Evolutionary conservation across 202 grass and related monocot genomes (phyloP).

Genomic region (Musa balbisiana): DNA sequence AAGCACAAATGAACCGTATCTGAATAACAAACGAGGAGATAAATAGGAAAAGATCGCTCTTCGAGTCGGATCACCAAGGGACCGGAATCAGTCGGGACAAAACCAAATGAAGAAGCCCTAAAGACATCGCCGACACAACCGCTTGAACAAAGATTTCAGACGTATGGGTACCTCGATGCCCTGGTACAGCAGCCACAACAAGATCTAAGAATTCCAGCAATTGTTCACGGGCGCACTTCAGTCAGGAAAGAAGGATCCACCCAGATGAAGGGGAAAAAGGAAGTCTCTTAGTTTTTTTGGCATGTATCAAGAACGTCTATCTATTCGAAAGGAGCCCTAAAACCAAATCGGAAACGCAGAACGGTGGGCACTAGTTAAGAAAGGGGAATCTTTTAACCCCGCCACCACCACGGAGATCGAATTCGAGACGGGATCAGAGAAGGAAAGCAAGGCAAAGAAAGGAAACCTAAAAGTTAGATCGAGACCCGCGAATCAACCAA

Average conservation of each 20-base stretch:
- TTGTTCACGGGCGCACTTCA: neutral
- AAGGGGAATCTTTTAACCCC: neutral
- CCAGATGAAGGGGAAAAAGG: neutral
- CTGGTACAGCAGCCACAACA: neutral
- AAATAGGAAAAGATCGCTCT: neutral
- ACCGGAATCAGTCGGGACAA: neutral
- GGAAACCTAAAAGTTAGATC: conserved; percentile 1
- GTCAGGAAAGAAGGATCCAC: neutral
- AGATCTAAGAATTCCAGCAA: neutral
- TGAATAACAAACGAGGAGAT: neutral
- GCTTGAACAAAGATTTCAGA: neutral
- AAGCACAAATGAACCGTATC: neutral
- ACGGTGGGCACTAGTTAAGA: neutral
- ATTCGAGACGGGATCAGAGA: neutral
- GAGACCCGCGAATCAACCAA: neutral
- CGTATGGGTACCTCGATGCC: neutral
- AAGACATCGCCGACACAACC: neutral
- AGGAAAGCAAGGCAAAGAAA: neutral
- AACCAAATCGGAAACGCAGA: neutral
- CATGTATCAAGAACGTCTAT: neutral
- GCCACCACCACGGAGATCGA: neutral
- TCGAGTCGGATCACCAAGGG: neutral
- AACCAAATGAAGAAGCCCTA: neutral
- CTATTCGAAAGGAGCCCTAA: too few species aligned
- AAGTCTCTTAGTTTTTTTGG: neutral